A percentile compares a stretch with the other conserved stretches of the same genome.
Evolutionary conservation across 768 basidiomycete genomes (phyloP).

Genomic region (Leccinum subtestaceum): DNA sequence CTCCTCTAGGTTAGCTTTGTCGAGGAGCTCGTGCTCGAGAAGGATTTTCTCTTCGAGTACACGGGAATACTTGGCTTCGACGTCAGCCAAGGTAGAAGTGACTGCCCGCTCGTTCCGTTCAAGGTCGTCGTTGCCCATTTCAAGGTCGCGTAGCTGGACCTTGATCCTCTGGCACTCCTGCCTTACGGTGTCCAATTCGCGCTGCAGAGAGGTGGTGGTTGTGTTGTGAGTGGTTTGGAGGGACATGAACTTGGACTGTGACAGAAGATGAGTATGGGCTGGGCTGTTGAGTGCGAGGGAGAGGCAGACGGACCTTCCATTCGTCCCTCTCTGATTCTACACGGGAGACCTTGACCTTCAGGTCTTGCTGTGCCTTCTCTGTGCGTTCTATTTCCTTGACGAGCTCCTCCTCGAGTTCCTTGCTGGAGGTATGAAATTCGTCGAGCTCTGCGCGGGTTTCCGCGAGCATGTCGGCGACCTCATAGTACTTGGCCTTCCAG

Average conservation of each 20-base stretch:
- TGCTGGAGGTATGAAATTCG: conserved; percentile 83
- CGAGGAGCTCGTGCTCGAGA: conserved; percentile 90
- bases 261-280: background rate
- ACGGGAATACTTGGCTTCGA: conserved; percentile 85
- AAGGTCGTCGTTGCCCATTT: conserved; percentile 97
- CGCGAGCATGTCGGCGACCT: conserved; percentile 78
- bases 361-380: conserved; percentile 80
- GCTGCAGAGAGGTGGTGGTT: conserved; percentile 86
- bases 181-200: conserved; percentile 81
- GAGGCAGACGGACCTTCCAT: conserved; percentile 73
- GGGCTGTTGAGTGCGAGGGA: background rate
- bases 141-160: conserved; percentile 79
- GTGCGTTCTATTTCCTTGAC: conserved; percentile 87
- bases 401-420: conserved; percentile 90
- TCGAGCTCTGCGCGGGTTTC: conserved; percentile 85
- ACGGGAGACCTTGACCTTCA: conserved; percentile 66
- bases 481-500: conserved; percentile 79
- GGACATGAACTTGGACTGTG: conserved; percentile 77
- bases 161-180: conserved; percentile 70
- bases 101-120: conserved; percentile 92
- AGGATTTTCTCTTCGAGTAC: conserved; percentile 96
- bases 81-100: conserved; percentile 75
- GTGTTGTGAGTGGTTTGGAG: conserved; percentile 90
- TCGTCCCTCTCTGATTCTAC: conserved; percentile 80
- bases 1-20: conserved; percentile 88